Evolutionary conservation across 495 filamentous ascomycete genomes (phyloP).

Genomic region (Chaetomium tenue): DNA sequence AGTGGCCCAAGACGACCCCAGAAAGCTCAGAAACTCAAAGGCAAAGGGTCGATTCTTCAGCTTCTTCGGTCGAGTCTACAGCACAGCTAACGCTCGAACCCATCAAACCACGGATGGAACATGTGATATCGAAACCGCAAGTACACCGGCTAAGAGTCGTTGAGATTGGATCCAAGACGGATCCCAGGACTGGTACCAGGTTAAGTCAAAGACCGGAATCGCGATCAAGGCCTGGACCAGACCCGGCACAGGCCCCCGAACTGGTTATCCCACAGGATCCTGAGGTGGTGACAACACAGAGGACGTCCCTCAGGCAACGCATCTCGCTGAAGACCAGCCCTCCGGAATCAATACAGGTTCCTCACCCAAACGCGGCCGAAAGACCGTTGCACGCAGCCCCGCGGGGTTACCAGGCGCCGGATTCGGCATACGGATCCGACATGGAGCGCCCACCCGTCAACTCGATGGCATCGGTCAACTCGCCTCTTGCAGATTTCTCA

Average conservation of each 20-base stretch:
- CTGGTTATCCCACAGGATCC: constrained; percentile 22
- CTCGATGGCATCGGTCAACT: constrained; percentile 35
- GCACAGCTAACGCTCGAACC: constrained; percentile 19
- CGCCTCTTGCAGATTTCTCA: constrained; percentile 35
- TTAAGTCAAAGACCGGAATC: constrained; percentile 4
- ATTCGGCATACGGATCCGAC: constrained; percentile 55
- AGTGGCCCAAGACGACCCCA: background rate
- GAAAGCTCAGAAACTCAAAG: constrained; percentile 13
- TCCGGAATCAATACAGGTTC: constrained; percentile 48
- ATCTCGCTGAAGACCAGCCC: constrained; percentile 48
- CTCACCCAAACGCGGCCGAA: constrained; percentile 35
- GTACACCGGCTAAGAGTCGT: constrained; percentile 26
- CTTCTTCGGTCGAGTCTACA: constrained; percentile 14
- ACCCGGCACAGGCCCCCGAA: constrained; percentile 24
- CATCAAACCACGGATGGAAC: constrained; percentile 11
- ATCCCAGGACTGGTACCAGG: constrained; percentile 14
- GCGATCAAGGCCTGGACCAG: constrained; percentile 17
- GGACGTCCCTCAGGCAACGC: constrained; percentile 50
- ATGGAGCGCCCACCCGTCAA: constrained; percentile 42
- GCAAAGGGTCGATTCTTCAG: constrained; percentile 4
- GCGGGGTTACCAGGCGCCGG: constrained; percentile 42
- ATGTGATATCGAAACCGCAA: constrained; percentile 17
- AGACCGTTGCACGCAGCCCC: constrained; percentile 30
- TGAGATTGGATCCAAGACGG: constrained; percentile 26
- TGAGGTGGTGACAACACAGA: constrained; percentile 33